These are phyloP conservation scores for Bullera alba DNA, from an alignment of 768 basidiomycete genomes.

Conservation along the genomic window DNA sequence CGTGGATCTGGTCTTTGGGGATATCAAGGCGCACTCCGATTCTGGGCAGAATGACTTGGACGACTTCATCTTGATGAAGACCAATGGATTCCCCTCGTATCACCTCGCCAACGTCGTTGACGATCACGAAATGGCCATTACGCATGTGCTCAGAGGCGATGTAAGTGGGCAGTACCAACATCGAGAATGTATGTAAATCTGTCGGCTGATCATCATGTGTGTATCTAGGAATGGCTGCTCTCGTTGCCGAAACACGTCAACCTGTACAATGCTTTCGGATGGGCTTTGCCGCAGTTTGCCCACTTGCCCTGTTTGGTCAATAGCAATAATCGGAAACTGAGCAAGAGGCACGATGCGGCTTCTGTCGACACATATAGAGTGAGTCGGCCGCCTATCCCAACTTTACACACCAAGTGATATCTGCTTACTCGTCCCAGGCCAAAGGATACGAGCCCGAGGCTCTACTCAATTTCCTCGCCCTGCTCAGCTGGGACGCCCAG, in stretches of 20 bases:
- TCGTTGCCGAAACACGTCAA: conserved; percentile 87
- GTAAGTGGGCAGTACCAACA: too few species aligned
- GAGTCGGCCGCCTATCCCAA: conserved; percentile 19
- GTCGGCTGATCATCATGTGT: not conserved
- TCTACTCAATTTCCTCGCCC: conserved; percentile 82
- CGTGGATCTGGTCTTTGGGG: conserved; percentile 69
- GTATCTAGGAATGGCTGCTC: conserved; percentile 81
- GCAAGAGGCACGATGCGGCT: conserved; percentile 86
- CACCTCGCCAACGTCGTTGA: conserved; percentile 94
- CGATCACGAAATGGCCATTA: conserved; percentile 91
- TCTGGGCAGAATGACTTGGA: conserved; percentile 50
- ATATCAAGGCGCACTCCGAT: conserved; percentile 46
- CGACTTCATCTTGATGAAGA: conserved; percentile 86
- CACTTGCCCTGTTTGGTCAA: conserved; percentile 89
- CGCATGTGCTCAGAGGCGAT: conserved; percentile 91
- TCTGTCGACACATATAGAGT: conserved; percentile 81
- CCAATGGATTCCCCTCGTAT: conserved; percentile 89
- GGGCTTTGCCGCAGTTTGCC: conserved; percentile 71
- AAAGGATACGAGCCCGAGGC: conserved; percentile 85
- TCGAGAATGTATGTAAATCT: not conserved
- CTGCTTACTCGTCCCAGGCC: conserved; percentile 4
- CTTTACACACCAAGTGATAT: not conserved
- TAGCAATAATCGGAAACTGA: conserved; percentile 85
- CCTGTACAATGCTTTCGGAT: conserved; percentile 69
- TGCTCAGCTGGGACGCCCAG: conserved; percentile 79